Conservation (phyloP, 75 land plant species). For the Selaginella tamariscina region DNA sequence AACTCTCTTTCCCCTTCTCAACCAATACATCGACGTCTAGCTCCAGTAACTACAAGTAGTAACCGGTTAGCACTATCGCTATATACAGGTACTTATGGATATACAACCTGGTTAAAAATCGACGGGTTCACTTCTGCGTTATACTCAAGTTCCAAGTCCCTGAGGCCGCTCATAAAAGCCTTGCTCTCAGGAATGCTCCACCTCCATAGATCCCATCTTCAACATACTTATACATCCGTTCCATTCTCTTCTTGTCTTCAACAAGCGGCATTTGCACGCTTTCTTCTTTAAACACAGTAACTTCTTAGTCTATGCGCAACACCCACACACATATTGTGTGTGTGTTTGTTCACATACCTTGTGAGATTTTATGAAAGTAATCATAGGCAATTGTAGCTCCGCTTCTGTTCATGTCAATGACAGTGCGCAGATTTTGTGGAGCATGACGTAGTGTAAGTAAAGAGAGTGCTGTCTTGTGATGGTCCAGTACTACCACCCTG, state of each 20-base stretch:
- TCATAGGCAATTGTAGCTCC: conserved; percentile 86
- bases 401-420: conserved; percentile 71
- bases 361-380: conserved; percentile 42
- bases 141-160: conserved; percentile 48
- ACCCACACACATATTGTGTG: too few species aligned
- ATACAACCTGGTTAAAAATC: conserved; percentile 58
- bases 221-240: conserved; percentile 46
- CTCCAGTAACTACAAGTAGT: conserved; percentile 40
- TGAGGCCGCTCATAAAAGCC: conserved; percentile 72
- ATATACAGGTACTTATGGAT: not conserved
- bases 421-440: conserved; percentile 30
- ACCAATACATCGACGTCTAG: conserved; percentile 47
- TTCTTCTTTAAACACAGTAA: too few species aligned
- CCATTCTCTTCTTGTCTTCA: not conserved
- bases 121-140: conserved; percentile 33
- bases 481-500: conserved; percentile 70
- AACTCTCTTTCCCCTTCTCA: conserved; percentile 30
- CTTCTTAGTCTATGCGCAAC: too few species aligned
- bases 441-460: conserved; percentile 14
- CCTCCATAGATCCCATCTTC: conserved; percentile 94
- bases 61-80: not conserved
- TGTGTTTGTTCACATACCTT: too few species aligned
- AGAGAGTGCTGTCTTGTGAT: conserved; percentile 81
- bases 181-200: conserved; percentile 79
- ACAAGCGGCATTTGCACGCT: too few species aligned